phyloP scores from a whole-genome alignment of 108 stramenopile species.

The Pseudonitzschia delicatissima region DNA sequence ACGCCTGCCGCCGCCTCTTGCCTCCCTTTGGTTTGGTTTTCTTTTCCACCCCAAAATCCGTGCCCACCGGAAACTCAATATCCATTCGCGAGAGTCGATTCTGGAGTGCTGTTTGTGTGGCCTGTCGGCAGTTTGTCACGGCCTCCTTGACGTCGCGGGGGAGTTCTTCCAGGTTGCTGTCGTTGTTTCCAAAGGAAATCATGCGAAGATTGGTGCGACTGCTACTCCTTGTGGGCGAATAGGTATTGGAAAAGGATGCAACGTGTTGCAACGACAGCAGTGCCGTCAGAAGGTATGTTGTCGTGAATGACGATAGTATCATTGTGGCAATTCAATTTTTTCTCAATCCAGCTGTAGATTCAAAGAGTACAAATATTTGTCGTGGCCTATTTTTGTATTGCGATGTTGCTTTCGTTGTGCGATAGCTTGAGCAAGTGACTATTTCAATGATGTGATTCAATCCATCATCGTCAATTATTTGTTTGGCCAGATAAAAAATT shows the following conservation, averaged over 20 bases:
- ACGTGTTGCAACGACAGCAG: background rate
- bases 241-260: background rate
- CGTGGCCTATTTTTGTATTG: no score
- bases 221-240: background rate
- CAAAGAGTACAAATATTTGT: no score
- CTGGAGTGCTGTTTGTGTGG: conserved; percentile 67
- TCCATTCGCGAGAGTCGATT: conserved; percentile 64
- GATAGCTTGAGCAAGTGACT: no score
- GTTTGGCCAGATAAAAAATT: no score
- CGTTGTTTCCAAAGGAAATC: background rate
- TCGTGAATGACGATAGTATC: no score
- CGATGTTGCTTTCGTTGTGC: no score
- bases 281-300: no score
- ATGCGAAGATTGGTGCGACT: background rate
- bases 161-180: conserved; percentile 15
- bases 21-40: conserved; percentile 29
- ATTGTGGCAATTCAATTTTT: no score
- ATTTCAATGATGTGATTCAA: no score
- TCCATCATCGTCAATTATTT: no score
- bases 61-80: conserved; percentile 80
- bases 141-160: conserved; percentile 84
- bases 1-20: conserved; percentile 6
- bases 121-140: conserved; percentile 66
- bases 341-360: no score
- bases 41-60: conserved; percentile 84